These are phyloP conservation scores for Cystobasidium pallidum DNA, from an alignment of 1,284 basidiomycete genomes.

Conservation along the genomic window DNA sequence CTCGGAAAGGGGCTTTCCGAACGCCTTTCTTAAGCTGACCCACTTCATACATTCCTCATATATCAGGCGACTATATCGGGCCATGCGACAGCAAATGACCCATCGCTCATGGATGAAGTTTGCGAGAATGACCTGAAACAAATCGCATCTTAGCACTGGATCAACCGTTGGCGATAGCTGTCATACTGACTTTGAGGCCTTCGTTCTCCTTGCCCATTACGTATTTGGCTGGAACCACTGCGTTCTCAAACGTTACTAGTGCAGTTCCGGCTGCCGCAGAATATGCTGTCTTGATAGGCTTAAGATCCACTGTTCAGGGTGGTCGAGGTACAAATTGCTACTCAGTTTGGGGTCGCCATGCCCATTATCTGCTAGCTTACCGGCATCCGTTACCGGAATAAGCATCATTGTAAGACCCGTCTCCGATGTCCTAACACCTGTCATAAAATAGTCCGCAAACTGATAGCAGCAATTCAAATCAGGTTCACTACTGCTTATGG, in stretches of 20 bases:
- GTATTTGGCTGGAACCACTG: conserved; percentile 58
- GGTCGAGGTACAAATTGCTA: neutral
- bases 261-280: conserved; percentile 42
- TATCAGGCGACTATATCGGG: conserved; percentile 51
- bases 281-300: conserved; percentile 55
- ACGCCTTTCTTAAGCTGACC: conserved; percentile 46
- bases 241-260: conserved; percentile 44
- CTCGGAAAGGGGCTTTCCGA: conserved; percentile 52
- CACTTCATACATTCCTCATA: conserved; percentile 51
- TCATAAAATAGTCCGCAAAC: conserved; percentile 47
- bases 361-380: conserved; percentile 58
- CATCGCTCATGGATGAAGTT: conserved; percentile 57
- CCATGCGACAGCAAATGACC: conserved; percentile 59
- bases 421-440: conserved; percentile 58
- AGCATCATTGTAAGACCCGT: conserved; percentile 84
- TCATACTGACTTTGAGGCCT: conserved; percentile 55
- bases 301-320: conserved; percentile 42
- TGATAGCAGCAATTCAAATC: no score
- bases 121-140: conserved; percentile 31
- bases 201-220: conserved; percentile 58
- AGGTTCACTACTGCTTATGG: no score
- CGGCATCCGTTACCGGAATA: conserved; percentile 61
- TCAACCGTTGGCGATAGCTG: neutral
- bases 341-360: neutral
- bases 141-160: conserved; percentile 2